Conservation (phyloP, 305 asterid genomes). For the Fraxinus angustifolia region DNA sequence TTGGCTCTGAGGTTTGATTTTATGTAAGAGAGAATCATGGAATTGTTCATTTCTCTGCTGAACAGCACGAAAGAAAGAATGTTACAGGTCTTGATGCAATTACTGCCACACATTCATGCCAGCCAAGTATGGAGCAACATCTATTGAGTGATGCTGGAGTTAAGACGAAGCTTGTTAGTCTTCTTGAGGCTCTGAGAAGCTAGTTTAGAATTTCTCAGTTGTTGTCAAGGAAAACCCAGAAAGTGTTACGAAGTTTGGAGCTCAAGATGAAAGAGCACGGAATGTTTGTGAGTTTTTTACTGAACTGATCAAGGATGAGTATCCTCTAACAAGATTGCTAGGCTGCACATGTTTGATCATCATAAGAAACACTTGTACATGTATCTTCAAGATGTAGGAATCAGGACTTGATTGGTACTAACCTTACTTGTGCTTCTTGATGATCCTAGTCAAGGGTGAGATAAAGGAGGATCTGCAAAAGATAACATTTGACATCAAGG, state of each 20-base stretch:
- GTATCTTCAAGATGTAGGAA: constrained; percentile 57
- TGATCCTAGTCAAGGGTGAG: constrained; percentile 90
- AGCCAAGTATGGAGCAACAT: constrained; percentile 59
- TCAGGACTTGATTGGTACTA: constrained; percentile 51
- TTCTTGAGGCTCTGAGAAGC: constrained; percentile 87
- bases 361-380: constrained; percentile 53
- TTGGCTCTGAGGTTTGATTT: constrained; percentile 76
- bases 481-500: constrained; percentile 61
- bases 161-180: constrained; percentile 58
- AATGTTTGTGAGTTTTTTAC: constrained; percentile 31
- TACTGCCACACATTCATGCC: constrained; percentile 78
- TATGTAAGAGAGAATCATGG: constrained; percentile 58
- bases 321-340: constrained; percentile 42
- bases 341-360: constrained; percentile 76
- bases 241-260: constrained; percentile 60
- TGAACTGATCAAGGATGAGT: constrained; percentile 57
- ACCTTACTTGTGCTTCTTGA: constrained; percentile 77
- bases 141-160: constrained; percentile 70
- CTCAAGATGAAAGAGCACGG: constrained; percentile 67
- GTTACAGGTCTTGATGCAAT: constrained; percentile 86
- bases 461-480: constrained; percentile 77
- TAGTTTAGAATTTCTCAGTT: constrained; percentile 78
- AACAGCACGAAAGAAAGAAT: constrained; percentile 64
- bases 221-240: constrained; percentile 66
- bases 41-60: constrained; percentile 61